Evolutionary conservation across 306 rosid genomes (phyloP).

Genomic region (Cucumis hystrix): DNA sequence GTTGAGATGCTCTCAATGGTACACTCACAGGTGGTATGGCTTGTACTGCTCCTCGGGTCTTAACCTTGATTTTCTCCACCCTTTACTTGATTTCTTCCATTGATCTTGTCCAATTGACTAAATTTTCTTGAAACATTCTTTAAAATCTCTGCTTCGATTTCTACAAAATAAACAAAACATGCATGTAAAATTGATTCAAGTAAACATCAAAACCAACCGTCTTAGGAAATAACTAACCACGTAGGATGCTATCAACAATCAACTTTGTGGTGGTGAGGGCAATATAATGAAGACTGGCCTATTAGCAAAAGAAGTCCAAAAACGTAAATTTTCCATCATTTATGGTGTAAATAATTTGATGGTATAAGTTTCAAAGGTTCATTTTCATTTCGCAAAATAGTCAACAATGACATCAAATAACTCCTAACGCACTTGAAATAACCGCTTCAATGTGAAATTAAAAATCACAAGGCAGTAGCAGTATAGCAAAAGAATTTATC

Average conservation of each 20-base stretch:
- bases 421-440: background rate
- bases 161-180: background rate
- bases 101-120: background rate
- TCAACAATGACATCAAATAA: background rate
- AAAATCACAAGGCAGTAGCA: too few relatives aligned
- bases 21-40: background rate
- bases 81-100: too few relatives aligned
- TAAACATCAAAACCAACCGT: background rate
- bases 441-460: too few relatives aligned
- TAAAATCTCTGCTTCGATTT: background rate
- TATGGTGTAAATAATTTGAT: background rate
- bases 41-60: too few relatives aligned
- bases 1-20: background rate
- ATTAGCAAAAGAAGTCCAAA: background rate
- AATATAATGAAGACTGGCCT: background rate
- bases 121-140: too few relatives aligned
- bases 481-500: background rate
- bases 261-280: background rate
- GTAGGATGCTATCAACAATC: too few relatives aligned
- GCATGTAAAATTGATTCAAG: background rate
- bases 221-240: too few relatives aligned
- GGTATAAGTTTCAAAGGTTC: background rate
- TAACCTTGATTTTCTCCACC: too few relatives aligned
- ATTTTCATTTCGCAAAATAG: background rate
- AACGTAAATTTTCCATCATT: background rate